Percentiles rank a stretch among this genome's conserved stretches.
phyloP scores from a whole-genome alignment of 106 monocot genomes.

The Dendrobium officinale region DNA sequence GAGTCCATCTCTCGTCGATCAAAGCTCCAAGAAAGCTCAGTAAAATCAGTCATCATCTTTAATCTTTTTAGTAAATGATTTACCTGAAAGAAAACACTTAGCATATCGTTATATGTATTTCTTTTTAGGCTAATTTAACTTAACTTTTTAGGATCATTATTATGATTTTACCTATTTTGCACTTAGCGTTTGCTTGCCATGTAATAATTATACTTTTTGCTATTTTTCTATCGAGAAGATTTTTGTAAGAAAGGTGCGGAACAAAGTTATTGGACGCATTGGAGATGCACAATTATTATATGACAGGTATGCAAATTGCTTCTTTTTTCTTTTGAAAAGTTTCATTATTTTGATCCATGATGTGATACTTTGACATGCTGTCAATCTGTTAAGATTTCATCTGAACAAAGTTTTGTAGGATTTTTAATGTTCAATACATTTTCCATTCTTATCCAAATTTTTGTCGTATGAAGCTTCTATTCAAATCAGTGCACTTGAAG shows the following conservation, averaged over 20 bases:
- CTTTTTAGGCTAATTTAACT: neutral
- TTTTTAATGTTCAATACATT: neutral
- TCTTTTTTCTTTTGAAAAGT: neutral
- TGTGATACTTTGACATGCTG: neutral
- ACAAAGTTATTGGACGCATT: constrained; percentile 8
- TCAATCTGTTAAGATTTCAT: neutral
- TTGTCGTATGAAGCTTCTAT: neutral
- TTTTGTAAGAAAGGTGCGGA: constrained; percentile 8
- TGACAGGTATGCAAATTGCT: constrained; percentile 7
- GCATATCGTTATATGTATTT: too few species aligned
- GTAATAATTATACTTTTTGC: neutral
- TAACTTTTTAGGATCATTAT: neutral
- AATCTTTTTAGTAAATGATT: too few species aligned
- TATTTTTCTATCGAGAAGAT: neutral
- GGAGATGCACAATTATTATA: constrained; percentile 7
- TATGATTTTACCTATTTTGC: neutral
- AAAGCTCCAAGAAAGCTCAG: too few species aligned
- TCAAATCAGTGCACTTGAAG: neutral
- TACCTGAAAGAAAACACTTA: too few species aligned
- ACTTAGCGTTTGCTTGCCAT: neutral
- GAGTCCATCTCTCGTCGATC: too few species aligned
- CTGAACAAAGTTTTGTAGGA: neutral
- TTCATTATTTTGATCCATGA: neutral
- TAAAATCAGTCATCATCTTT: too few species aligned
- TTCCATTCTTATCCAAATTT: neutral